phyloP scores from a whole-genome alignment of 169 alveolate genomes.

The Babesia bovis region DNA sequence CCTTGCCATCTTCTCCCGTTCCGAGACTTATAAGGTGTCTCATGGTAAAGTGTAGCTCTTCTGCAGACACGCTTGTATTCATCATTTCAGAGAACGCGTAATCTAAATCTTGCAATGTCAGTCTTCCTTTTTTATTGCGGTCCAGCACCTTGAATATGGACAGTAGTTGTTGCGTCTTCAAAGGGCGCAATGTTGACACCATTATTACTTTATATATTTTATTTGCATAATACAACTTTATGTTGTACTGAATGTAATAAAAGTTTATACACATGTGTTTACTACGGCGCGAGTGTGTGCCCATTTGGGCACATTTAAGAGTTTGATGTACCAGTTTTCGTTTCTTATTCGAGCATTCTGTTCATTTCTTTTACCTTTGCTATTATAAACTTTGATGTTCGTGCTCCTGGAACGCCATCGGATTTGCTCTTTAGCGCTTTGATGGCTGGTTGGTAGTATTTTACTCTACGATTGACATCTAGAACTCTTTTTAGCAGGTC shows the following conservation, averaged over 20 bases:
- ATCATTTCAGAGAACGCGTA: slow-evolving; percentile 22
- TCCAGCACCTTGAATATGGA: slow-evolving; percentile 47
- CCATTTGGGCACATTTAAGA: neutral
- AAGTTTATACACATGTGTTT: neutral
- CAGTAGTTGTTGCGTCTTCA: slow-evolving; percentile 49
- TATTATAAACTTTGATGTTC: neutral
- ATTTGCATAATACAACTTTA: neutral
- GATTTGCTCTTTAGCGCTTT: neutral
- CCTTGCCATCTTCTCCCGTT: slow-evolving; percentile 6
- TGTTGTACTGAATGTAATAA: neutral
- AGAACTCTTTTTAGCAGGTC: neutral
- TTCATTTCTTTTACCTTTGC: neutral
- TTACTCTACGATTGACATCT: neutral
- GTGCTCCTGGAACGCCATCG: slow-evolving; percentile 2
- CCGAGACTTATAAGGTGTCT: slow-evolving; percentile 34
- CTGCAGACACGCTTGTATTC: slow-evolving; percentile 23
- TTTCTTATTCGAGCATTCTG: neutral
- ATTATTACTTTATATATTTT: neutral
- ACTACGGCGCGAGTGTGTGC: slow-evolving; percentile 12
- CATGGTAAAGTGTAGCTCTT: slow-evolving; percentile 23
- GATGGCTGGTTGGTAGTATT: neutral
- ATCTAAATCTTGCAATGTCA: slow-evolving; percentile 22
- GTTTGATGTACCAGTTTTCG: too few relatives aligned
- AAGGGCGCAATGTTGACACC: slow-evolving; percentile 34
- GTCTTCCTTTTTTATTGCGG: slow-evolving; percentile 28